These are phyloP conservation scores for Boletus pseudo-olivaceus DNA, from an alignment of 768 basidiomycete species.

Conservation along the genomic window DNA sequence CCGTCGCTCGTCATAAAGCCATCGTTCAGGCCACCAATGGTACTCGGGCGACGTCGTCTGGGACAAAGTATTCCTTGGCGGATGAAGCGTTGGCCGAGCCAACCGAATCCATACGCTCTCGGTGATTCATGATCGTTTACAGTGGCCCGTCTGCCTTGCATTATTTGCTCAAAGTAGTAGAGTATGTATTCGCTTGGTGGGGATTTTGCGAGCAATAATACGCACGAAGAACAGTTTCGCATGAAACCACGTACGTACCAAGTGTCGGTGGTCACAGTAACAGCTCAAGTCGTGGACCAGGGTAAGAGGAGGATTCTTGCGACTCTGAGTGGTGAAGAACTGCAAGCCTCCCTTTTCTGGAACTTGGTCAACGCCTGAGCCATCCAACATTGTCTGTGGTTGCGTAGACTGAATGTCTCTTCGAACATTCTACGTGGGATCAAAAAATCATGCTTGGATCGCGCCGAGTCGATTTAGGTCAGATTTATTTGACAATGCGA, in stretches of 20 bases:
- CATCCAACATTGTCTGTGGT: too few relatives aligned
- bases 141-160: not conserved
- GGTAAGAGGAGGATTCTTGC: too few relatives aligned
- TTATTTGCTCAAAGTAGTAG: not conserved
- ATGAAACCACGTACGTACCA: too few relatives aligned
- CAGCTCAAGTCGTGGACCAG: too few relatives aligned
- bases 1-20: conserved; percentile 30
- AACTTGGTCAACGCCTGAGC: too few relatives aligned
- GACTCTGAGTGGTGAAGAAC: too few relatives aligned
- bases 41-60: conserved; percentile 3
- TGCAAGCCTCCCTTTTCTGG: too few relatives aligned
- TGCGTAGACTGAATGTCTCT: too few relatives aligned
- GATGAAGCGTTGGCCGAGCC: conserved; percentile 27
- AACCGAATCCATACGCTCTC: not conserved
- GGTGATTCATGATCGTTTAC: not conserved
- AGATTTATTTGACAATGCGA: too few relatives aligned
- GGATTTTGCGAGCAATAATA: not conserved
- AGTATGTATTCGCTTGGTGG: not conserved
- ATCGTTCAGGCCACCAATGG: conserved; percentile 17
- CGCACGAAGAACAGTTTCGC: too few relatives aligned
- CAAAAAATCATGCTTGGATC: not conserved
- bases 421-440: too few relatives aligned
- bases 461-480: not conserved
- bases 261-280: too few relatives aligned
- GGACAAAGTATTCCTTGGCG: not conserved